phyloP scores from a whole-genome alignment of 306 rosid genomes.

The Lupinus albus region DNA sequence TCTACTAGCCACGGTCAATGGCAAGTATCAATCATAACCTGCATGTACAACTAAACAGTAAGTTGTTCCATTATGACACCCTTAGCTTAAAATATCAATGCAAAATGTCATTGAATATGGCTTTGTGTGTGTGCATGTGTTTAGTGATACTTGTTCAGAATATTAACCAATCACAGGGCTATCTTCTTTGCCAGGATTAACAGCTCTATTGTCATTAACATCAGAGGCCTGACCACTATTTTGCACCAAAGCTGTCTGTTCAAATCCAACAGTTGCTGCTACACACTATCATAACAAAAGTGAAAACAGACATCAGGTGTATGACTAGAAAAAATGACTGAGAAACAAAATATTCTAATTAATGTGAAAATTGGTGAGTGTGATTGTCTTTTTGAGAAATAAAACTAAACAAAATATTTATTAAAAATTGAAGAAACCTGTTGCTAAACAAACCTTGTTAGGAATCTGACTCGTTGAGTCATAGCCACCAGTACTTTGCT shows the following conservation, averaged over 20 bases:
- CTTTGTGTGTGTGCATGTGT: not conserved
- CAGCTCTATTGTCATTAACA: constrained; percentile 48
- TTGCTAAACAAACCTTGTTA: constrained; percentile 53
- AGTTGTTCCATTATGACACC: constrained; percentile 22
- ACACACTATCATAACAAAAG: constrained; percentile 52
- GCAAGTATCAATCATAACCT: constrained; percentile 55
- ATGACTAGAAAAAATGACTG: constrained; percentile 8
- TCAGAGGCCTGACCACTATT: constrained; percentile 44
- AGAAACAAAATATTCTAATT: not conserved
- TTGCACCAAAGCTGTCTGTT: constrained; percentile 50
- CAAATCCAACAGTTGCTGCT: constrained; percentile 53
- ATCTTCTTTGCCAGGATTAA: constrained; percentile 49
- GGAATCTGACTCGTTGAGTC: constrained; percentile 55
- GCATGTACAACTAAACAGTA: constrained; percentile 36
- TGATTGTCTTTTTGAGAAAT: too few relatives aligned
- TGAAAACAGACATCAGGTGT: constrained; percentile 31
- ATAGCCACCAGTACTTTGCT: constrained; percentile 28
- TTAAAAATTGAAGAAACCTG: constrained; percentile 19
- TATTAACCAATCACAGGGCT: constrained; percentile 50
- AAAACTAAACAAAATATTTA: too few relatives aligned
- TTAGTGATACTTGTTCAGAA: constrained; percentile 43
- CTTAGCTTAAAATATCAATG: not conserved
- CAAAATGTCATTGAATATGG: constrained; percentile 20
- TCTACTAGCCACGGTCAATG: constrained; percentile 30
- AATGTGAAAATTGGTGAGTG: constrained; percentile 1